Conservation (phyloP, 345 rosid species). For the Jatropha curcas region DNA sequence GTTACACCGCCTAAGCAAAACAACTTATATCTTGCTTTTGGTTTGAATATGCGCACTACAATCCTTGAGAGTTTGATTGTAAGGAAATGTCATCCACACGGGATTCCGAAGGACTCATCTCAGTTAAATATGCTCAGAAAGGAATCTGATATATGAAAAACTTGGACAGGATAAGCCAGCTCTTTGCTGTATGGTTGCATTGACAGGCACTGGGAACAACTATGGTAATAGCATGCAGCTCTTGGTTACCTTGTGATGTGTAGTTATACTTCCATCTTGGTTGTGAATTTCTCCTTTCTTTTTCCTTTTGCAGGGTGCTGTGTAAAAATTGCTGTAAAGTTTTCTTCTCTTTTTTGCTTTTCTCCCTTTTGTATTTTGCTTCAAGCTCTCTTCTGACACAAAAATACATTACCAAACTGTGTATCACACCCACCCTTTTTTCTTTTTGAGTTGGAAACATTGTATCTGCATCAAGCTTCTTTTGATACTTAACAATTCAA, state of each 20-base stretch:
- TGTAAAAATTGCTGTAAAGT: slow-evolving; percentile 41
- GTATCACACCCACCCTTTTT: background rate
- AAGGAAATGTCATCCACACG: background rate
- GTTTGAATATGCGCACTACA: slow-evolving; percentile 6
- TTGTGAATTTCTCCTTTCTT: slow-evolving; percentile 9
- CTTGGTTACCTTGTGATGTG: slow-evolving; percentile 12
- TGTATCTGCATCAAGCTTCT: slow-evolving; percentile 16
- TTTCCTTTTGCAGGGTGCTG: slow-evolving; percentile 15
- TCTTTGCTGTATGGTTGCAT: slow-evolving; percentile 1
- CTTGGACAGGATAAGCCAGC: slow-evolving; percentile 10
- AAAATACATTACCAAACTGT: slow-evolving; percentile 22
- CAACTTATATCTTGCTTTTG: slow-evolving; percentile 1
- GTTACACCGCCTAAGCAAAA: slow-evolving; percentile 3
- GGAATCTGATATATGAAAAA: slow-evolving; percentile 4
- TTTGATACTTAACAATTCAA: background rate
- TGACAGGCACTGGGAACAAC: slow-evolving; percentile 11
- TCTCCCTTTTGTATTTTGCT: slow-evolving; percentile 7
- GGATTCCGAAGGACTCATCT: slow-evolving; percentile 22
- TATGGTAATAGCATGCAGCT: slow-evolving; percentile 11
- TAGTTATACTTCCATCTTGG: background rate
- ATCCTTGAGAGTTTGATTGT: slow-evolving; percentile 14
- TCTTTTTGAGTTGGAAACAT: background rate
- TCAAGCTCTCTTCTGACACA: slow-evolving; percentile 24
- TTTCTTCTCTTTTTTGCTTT: background rate
- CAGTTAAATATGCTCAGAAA: slow-evolving; percentile 13